phyloP scores from a whole-genome alignment of 192 early-diverging fungal genomes.

The Coemansia umbellata region DNA sequence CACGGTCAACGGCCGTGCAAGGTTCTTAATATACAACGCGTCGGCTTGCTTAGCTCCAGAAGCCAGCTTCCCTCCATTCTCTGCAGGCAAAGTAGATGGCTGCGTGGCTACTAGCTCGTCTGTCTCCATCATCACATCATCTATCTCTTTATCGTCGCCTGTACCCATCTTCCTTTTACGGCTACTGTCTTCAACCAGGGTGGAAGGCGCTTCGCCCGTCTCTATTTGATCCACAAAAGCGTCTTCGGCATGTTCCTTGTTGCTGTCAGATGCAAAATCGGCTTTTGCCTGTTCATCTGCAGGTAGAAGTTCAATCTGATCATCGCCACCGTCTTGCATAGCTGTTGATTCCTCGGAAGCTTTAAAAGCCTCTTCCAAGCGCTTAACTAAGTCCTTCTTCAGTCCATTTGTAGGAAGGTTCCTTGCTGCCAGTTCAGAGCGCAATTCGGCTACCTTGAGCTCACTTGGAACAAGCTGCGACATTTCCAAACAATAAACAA shows the following conservation, averaged over 20 bases:
- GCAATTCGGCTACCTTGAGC: slow-evolving; percentile 62
- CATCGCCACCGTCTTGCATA: slow-evolving; percentile 5
- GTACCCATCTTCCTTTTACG: background rate
- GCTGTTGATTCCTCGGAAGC: background rate
- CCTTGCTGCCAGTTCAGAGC: slow-evolving; percentile 54
- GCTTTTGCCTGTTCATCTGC: slow-evolving; percentile 9
- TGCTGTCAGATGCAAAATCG: background rate
- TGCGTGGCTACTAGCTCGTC: background rate
- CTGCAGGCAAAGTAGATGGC: background rate
- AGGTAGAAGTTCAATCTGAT: slow-evolving; percentile 25
- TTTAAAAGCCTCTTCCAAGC: slow-evolving; percentile 55
- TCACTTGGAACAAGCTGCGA: slow-evolving; percentile 34
- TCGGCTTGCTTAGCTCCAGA: background rate
- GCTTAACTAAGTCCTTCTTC: slow-evolving; percentile 61
- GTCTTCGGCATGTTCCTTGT: background rate
- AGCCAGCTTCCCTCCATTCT: background rate
- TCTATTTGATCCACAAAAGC: background rate
- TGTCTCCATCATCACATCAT: slow-evolving; percentile 2
- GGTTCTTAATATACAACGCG: slow-evolving; percentile 40
- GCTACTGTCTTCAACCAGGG: background rate
- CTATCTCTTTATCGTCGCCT: background rate
- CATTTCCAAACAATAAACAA: slow-evolving; percentile 11
- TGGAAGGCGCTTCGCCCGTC: background rate
- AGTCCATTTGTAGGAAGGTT: slow-evolving; percentile 57
- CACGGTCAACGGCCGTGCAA: slow-evolving; percentile 39